A percentile compares a stretch with the other conserved stretches of the same genome.
These are phyloP conservation scores for Monosporozyma solicola DNA, from an alignment of 805 yeast species.

Conservation along the genomic window DNA sequence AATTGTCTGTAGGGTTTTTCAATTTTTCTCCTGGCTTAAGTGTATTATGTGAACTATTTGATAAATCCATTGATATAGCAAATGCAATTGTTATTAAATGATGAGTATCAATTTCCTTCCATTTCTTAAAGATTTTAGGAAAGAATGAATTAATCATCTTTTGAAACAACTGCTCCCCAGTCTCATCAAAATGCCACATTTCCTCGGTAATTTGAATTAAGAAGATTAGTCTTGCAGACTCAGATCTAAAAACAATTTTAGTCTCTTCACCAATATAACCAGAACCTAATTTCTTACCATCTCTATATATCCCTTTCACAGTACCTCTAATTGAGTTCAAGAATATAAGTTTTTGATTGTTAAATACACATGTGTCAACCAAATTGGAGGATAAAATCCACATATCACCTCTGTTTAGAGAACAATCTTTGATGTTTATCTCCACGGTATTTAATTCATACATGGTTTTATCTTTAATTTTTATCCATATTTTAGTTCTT, in stretches of 20 bases:
- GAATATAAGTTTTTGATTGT: slow-evolving; percentile 55
- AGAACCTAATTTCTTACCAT: slow-evolving; percentile 63
- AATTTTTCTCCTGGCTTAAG: slow-evolving; percentile 66
- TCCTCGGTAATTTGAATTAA: slow-evolving; percentile 85
- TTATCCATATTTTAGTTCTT: slow-evolving; percentile 55
- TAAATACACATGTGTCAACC: slow-evolving; percentile 55
- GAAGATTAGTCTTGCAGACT: slow-evolving; percentile 75
- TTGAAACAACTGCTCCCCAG: slow-evolving; percentile 89
- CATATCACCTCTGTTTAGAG: slow-evolving; percentile 84
- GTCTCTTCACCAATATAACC: slow-evolving; percentile 71
- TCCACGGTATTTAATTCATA: slow-evolving; percentile 80
- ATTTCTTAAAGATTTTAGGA: slow-evolving; percentile 78
- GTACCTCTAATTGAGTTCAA: slow-evolving; percentile 54
- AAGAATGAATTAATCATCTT: slow-evolving; percentile 85
- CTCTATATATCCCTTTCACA: slow-evolving; percentile 50
- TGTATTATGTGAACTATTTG: slow-evolving; percentile 43
- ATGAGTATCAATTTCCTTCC: slow-evolving; percentile 82
- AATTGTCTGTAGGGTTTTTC: slow-evolving; percentile 63
- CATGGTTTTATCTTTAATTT: slow-evolving; percentile 34
- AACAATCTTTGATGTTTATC: slow-evolving; percentile 67
- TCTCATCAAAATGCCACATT: slow-evolving; percentile 98
- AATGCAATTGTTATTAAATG: slow-evolving; percentile 89
- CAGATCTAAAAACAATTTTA: slow-evolving; percentile 79
- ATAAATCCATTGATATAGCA: slow-evolving; percentile 59
- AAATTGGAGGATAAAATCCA: slow-evolving; percentile 68